Evolutionary conservation across 805 yeast genomes (phyloP), one percentile per base, ranked within the genome.

Genomic region (Lachancea thermotolerans): DNA sequence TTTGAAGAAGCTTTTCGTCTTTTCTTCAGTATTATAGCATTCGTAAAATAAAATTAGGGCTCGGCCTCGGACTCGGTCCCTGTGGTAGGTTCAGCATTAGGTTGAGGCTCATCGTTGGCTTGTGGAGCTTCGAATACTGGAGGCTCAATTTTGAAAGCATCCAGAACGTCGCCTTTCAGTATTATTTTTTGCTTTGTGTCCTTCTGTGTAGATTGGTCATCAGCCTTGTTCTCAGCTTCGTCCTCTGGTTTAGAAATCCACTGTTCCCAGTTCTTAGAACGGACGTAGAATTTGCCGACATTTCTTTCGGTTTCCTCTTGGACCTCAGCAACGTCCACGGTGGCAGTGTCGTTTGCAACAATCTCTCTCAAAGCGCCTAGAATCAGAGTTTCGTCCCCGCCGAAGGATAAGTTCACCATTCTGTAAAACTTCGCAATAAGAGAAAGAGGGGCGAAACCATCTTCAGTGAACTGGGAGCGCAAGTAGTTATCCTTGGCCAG

Each of bases 401-500:
- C 74, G 45, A 82, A 74, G 37, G 85, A 68, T 47, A 78, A 75
- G 60, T 81, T 77, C 10, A 51, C 51, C 54, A 91, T 43, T 44
- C 64, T 52, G 37, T 52, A 57, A 39, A 59, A 59, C 42, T 54
- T 56, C 10, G 64, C 48, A 29, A 61, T 55, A 29, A 59, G 44
- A 11, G 60, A 41, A 15, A 62, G 48, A 34, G 67, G 60, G 27
- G 55, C 65, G 37, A 51, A 63, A 27, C 67, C 67, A 11, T 63
- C 63, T 14, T 52, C 52, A 10, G 60, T 56, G 35, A 91, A 85
- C 57, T 85, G 85, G 52, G 79, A 76, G 66, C 96, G 79, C 66
- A 93, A 73, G 62, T 69, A 91, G 42, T 82, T 70, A 68, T 93
- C 99, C 67, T 88, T 85, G 55, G 83, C 72, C 66, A 93, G 73